A percentile compares a stretch with the other conserved stretches of the same genome.
Conservation (phyloP, 2,329 filamentous ascomycete genomes). For the Colletotrichum echinochloae region DNA sequence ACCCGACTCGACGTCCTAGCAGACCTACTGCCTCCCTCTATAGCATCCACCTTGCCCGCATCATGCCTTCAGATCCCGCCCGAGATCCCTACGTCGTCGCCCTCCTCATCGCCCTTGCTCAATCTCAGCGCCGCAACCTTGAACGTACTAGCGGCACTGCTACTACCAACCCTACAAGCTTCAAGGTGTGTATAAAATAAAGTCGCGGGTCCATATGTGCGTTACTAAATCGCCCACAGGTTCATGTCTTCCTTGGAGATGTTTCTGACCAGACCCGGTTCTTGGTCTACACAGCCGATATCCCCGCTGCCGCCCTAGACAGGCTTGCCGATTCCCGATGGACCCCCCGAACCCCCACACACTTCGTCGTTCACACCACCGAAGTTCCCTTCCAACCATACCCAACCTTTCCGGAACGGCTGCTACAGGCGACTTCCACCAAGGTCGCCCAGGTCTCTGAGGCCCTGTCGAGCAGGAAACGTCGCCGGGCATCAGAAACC, state of each 20-base stretch:
- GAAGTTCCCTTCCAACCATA: not conserved
- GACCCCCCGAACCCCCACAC: not conserved
- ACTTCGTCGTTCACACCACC: not conserved
- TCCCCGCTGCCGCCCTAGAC: not conserved
- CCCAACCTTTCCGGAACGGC: not conserved
- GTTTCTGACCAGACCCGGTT: not conserved
- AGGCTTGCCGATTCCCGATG: not conserved
- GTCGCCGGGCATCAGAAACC: not conserved
- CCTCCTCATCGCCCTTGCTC: not conserved
- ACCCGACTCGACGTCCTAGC: not conserved
- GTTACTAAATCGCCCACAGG: not conserved
- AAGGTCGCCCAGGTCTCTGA: not conserved
- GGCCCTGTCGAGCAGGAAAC: not conserved
- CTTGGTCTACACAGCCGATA: not conserved
- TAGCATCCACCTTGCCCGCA: not conserved
- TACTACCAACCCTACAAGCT: not conserved
- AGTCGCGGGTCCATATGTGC: not conserved
- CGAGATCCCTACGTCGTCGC: not conserved
- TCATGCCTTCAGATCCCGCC: not conserved
- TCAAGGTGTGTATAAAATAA: not conserved
- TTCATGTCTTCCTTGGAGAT: not conserved
- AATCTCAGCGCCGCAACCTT: not conserved
- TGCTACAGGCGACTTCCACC: not conserved
- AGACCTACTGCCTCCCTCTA: not conserved
- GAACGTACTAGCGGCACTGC: not conserved